phyloP scores from a whole-genome alignment of 2,329 filamentous ascomycete genomes.

The Colletotrichum magnum region DNA sequence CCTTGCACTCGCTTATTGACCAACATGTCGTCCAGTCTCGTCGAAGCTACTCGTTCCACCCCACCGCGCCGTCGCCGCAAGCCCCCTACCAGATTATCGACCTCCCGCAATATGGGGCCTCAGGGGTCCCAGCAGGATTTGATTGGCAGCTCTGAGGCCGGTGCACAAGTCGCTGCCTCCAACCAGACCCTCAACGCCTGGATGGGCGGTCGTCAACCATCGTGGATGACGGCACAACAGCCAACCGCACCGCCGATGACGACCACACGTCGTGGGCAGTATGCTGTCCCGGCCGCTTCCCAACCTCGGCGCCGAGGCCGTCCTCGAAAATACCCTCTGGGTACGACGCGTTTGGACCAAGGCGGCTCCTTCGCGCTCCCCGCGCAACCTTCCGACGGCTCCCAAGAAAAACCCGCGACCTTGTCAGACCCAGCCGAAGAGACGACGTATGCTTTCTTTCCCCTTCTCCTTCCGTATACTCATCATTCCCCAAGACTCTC shows the following conservation, averaged over 20 bases:
- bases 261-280: background rate
- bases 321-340: background rate
- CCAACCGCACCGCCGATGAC: background rate
- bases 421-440: conserved; percentile 10
- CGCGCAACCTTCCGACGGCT: background rate
- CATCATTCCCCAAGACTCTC: background rate
- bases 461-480: background rate
- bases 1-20: conserved; percentile 11
- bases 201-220: conserved; percentile 51
- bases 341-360: background rate
- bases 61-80: conserved; percentile 28
- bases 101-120: conserved; percentile 17
- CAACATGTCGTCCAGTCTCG: conserved; percentile 37
- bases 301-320: background rate
- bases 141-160: conserved; percentile 24
- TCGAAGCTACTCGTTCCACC: conserved; percentile 25
- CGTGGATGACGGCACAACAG: conserved; percentile 47
- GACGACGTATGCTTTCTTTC: conserved; percentile 22
- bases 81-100: conserved; percentile 18
- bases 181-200: conserved; percentile 59
- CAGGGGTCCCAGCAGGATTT: conserved; percentile 21
- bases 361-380: background rate
- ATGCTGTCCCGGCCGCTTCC: background rate
- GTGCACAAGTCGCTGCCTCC: conserved; percentile 52
- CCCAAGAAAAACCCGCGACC: background rate